A percentile compares a stretch with the other conserved stretches of the same genome.
Conservation (phyloP, 179 eudicot species). For the Corrigiola litoralis region DNA sequence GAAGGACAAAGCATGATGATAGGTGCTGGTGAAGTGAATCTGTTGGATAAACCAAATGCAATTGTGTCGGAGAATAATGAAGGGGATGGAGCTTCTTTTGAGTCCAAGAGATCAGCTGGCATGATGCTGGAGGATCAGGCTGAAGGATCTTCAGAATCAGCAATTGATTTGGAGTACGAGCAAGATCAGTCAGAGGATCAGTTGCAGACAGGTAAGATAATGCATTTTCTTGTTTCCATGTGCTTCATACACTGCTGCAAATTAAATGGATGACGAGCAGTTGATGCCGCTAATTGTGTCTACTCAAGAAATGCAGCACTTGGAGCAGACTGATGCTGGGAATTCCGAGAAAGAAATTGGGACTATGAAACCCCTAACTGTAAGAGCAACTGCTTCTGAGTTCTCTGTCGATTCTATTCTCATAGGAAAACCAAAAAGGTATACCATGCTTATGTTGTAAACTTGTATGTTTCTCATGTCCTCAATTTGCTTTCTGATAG, state of each 20-base stretch:
- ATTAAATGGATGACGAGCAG: neutral
- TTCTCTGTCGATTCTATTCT: conserved; percentile 42
- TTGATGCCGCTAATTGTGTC: conserved; percentile 23
- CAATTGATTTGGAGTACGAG: conserved; percentile 15
- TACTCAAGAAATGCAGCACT: conserved; percentile 60
- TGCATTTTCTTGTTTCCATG: conserved; percentile 15
- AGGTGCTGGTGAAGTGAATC: conserved; percentile 17
- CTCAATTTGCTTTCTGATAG: conserved; percentile 8
- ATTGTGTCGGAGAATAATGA: conserved; percentile 17
- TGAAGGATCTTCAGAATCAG: conserved; percentile 26
- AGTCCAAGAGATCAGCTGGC: conserved; percentile 20
- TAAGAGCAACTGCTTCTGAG: conserved; percentile 17
- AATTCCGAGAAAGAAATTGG: conserved; percentile 26
- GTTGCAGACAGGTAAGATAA: conserved; percentile 40
- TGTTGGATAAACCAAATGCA: conserved; percentile 36
- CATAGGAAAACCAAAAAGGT: conserved; percentile 76
- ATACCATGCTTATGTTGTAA: neutral
- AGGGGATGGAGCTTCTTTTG: conserved; percentile 14
- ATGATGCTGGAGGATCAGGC: conserved; percentile 7
- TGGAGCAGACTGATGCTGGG: conserved; percentile 26
- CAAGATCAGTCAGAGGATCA: conserved; percentile 27
- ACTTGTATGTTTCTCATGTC: neutral
- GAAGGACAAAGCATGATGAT: conserved; percentile 9
- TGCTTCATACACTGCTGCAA: conserved; percentile 1
- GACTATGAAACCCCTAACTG: conserved; percentile 20